Percentiles rank a stretch among this genome's conserved stretches.
phyloP scores from a whole-genome alignment of 345 rosid species.

The Lagerstroemia speciosa region DNA sequence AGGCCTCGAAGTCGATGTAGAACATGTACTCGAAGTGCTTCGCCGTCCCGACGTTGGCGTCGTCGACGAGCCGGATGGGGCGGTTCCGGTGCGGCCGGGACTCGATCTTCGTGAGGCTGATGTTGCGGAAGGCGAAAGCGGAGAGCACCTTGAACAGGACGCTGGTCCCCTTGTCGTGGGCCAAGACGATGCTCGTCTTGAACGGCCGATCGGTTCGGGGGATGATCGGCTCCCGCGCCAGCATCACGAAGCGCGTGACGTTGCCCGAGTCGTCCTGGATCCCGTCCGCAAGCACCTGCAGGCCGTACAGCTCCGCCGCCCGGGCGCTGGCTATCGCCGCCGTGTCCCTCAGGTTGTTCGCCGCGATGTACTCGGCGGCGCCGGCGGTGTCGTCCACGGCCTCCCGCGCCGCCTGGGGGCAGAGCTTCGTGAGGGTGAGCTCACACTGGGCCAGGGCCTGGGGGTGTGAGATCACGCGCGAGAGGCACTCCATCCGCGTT shows the following conservation, averaged over 20 bases:
- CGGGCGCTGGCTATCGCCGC: slow-evolving; percentile 93
- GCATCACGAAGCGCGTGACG: slow-evolving; percentile 47
- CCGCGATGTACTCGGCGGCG: slow-evolving; percentile 81
- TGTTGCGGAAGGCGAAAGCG: slow-evolving; percentile 43
- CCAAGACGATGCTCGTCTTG: slow-evolving; percentile 44
- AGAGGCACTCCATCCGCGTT: slow-evolving; percentile 60
- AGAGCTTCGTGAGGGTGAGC: slow-evolving; percentile 66
- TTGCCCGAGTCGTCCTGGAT: slow-evolving; percentile 42
- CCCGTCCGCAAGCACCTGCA: slow-evolving; percentile 57
- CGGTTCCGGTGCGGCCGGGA: slow-evolving; percentile 43
- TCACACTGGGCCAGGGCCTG: slow-evolving; percentile 97
- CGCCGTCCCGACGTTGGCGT: slow-evolving; percentile 40
- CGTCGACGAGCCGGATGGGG: slow-evolving; percentile 41
- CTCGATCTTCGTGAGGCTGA: slow-evolving; percentile 45
- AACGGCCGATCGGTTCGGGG: slow-evolving; percentile 45
- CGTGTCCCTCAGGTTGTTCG: slow-evolving; percentile 62
- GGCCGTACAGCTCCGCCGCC: slow-evolving; percentile 84
- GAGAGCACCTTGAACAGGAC: slow-evolving; percentile 45
- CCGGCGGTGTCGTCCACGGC: slow-evolving; percentile 93
- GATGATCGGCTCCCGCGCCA: slow-evolving; percentile 47
- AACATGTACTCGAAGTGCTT: slow-evolving; percentile 50
- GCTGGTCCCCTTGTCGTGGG: slow-evolving; percentile 44
- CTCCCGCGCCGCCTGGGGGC: slow-evolving; percentile 71
- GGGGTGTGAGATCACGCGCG: slow-evolving; percentile 90
- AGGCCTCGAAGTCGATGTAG: slow-evolving; percentile 45